Evolutionary conservation across 441 rosid species (phyloP).

Genomic region (Flueggea neowawraea): DNA sequence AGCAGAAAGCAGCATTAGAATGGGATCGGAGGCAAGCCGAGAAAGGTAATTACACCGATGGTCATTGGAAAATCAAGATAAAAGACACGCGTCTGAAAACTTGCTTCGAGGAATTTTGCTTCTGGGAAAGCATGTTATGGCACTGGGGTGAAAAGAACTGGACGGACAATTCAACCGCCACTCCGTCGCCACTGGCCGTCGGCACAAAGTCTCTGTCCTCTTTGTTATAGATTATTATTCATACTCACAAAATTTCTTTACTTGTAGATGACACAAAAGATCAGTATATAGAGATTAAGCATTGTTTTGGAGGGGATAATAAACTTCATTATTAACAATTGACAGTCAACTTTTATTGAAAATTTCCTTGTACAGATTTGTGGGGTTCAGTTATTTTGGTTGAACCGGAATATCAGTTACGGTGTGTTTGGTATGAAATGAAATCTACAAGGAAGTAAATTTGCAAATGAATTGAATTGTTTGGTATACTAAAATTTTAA

Average conservation of each 20-base stretch:
- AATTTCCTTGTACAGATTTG: too few species aligned
- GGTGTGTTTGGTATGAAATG: too few species aligned
- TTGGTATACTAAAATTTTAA: too few species aligned
- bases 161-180: constrained; percentile 55
- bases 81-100: constrained; percentile 59
- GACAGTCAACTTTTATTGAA: too few species aligned
- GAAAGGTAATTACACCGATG: constrained; percentile 67
- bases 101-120: constrained; percentile 71
- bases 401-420: too few species aligned
- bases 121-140: constrained; percentile 87
- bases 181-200: constrained; percentile 15
- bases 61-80: constrained; percentile 81
- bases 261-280: constrained; percentile 13
- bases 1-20: constrained; percentile 84
- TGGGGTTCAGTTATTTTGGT: too few species aligned
- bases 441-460: too few species aligned
- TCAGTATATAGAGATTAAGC: constrained; percentile 15
- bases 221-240: constrained; percentile 22
- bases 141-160: constrained; percentile 84
- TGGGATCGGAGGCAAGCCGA: constrained; percentile 87
- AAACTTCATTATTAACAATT: too few species aligned
- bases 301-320: constrained; percentile 17
- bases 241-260: constrained; percentile 4
- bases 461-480: too few species aligned
- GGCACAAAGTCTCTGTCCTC: constrained; percentile 25